Evolutionary conservation across 768 basidiomycete species (phyloP).

Genomic region (Mycena leptocephala): DNA sequence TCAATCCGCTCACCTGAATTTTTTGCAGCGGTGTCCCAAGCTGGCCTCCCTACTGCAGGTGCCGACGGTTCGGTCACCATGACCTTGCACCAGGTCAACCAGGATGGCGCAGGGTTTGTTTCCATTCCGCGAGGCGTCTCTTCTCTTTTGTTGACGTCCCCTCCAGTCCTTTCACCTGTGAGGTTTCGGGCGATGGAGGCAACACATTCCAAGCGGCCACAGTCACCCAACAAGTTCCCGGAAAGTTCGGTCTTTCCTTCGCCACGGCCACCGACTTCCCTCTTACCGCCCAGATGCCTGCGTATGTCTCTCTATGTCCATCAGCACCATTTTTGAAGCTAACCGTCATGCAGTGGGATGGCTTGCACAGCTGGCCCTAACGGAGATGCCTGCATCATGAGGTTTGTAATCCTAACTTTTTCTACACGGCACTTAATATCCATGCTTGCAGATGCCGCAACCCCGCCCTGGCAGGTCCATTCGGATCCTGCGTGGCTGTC

Average conservation of each 20-base stretch:
- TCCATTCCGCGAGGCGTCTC: not conserved
- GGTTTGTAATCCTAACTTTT: not conserved
- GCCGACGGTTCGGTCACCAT: slow-evolving; percentile 32
- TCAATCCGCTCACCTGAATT: not conserved
- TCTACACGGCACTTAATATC: not conserved
- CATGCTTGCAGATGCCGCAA: slow-evolving; percentile 18
- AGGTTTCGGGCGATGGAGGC: slow-evolving; percentile 33
- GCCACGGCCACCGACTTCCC: slow-evolving; percentile 29
- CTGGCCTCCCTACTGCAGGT: slow-evolving; percentile 32
- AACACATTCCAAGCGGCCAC: slow-evolving; percentile 34
- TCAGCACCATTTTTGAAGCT: not conserved
- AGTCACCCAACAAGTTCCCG: slow-evolving; percentile 31
- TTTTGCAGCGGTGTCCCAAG: slow-evolving; percentile 27
- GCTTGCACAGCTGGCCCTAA: slow-evolving; percentile 34
- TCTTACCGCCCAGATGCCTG: slow-evolving; percentile 31
- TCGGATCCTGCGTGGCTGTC: slow-evolving; percentile 33
- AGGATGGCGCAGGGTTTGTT: slow-evolving; percentile 36
- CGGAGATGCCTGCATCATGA: slow-evolving; percentile 37
- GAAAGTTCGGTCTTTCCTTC: slow-evolving; percentile 17
- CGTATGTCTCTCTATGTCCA: slow-evolving; percentile 17
- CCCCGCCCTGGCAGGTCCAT: slow-evolving; percentile 27
- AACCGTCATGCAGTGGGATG: slow-evolving; percentile 14
- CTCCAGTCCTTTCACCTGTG: slow-evolving; percentile 29
- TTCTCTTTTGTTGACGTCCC: not conserved
- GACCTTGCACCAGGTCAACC: slow-evolving; percentile 38